phyloP scores from a whole-genome alignment of 441 rosid genomes.

The Flueggea neowawraea region DNA sequence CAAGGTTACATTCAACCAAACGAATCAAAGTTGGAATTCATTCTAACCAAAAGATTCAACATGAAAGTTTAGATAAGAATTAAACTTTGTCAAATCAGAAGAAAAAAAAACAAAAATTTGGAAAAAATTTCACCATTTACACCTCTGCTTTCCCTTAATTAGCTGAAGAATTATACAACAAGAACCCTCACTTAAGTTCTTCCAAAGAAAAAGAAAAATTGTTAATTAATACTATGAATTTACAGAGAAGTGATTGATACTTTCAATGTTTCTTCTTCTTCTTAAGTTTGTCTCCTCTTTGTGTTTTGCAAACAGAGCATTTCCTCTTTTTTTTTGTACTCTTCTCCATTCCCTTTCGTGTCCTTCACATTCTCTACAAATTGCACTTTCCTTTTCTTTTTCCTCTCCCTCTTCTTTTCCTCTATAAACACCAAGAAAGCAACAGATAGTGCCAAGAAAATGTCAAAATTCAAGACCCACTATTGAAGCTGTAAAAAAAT shows the following conservation, averaged over 20 bases:
- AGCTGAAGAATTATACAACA: too few species aligned
- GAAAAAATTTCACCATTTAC: too few species aligned
- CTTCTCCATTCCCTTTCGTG: slow-evolving; percentile 53
- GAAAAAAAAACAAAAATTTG: too few species aligned
- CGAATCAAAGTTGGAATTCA: not conserved
- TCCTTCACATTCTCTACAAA: slow-evolving; percentile 80
- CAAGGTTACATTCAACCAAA: not conserved
- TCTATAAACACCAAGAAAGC: slow-evolving; percentile 17
- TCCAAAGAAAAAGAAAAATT: too few species aligned
- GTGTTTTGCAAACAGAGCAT: not conserved
- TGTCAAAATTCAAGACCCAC: too few species aligned
- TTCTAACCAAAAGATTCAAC: too few species aligned
- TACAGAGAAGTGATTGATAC: not conserved
- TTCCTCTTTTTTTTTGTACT: slow-evolving; percentile 34
- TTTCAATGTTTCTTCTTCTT: slow-evolving; percentile 16
- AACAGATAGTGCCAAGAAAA: not conserved
- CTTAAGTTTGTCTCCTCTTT: slow-evolving; percentile 7
- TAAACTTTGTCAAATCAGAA: too few species aligned
- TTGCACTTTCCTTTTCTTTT: slow-evolving; percentile 58
- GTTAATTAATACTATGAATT: too few species aligned
- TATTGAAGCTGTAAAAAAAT: not conserved
- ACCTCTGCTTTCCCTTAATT: too few species aligned
- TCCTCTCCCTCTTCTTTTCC: slow-evolving; percentile 36
- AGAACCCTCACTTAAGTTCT: too few species aligned
- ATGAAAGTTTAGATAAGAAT: too few species aligned